Percentiles rank a stretch among this genome's conserved stretches.
Evolutionary conservation across 441 rosid genomes (phyloP).

Genomic region (Aleurites moluccanus): DNA sequence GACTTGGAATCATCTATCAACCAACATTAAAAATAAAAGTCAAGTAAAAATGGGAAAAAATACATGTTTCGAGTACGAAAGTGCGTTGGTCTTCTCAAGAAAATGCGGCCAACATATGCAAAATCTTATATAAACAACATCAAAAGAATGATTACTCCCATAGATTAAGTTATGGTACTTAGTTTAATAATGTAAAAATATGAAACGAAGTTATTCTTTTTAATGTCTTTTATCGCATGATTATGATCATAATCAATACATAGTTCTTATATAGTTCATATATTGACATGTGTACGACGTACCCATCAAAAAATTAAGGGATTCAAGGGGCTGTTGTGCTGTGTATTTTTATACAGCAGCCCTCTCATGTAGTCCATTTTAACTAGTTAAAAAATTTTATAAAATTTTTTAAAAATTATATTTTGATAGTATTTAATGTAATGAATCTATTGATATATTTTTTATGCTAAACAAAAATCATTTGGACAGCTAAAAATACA

Average conservation of each 20-base stretch:
- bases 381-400: too few species aligned
- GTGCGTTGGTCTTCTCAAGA: conserved; percentile 50
- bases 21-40: background rate
- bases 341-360: too few species aligned
- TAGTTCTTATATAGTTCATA: conserved; percentile 22
- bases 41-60: conserved; percentile 13
- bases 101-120: conserved; percentile 39
- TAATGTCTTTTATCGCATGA: conserved; percentile 11
- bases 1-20: too few species aligned
- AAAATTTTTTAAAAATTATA: too few species aligned
- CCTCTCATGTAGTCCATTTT: too few species aligned
- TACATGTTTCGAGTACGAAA: conserved; percentile 24
- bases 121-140: background rate
- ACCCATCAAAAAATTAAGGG: too few species aligned
- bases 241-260: conserved; percentile 14
- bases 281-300: conserved; percentile 27
- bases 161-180: conserved; percentile 8
- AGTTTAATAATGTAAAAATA: conserved; percentile 13
- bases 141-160: conserved; percentile 29
- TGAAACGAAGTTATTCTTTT: conserved; percentile 13
- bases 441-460: too few species aligned
- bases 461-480: too few species aligned
- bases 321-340: too few species aligned
- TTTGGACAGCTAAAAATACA: too few species aligned
- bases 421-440: too few species aligned